phyloP scores from a whole-genome alignment of 106 monocot species.

The Apostasia shenzhenica region DNA sequence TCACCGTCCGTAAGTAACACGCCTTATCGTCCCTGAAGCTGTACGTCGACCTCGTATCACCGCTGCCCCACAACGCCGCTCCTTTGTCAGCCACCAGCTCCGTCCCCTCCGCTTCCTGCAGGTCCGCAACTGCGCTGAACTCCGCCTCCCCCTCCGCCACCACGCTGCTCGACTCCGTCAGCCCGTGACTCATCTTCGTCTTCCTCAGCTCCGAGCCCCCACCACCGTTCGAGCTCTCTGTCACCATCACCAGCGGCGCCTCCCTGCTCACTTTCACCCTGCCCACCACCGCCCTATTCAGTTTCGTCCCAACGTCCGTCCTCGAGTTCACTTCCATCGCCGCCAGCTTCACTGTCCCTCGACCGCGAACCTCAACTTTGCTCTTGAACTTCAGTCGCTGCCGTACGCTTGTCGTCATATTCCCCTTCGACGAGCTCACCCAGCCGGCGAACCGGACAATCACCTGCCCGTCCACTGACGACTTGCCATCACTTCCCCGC shows the following conservation, averaged over 20 bases:
- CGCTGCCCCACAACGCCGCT: constrained; percentile 9
- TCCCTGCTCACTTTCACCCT: constrained; percentile 14
- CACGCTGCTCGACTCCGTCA: constrained; percentile 21
- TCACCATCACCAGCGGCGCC: constrained; percentile 23
- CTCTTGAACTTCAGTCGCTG: constrained; percentile 40
- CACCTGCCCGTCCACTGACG: constrained; percentile 28
- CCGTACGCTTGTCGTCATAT: constrained; percentile 26
- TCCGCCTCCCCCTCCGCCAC: constrained; percentile 2
- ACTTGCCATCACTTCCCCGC: constrained; percentile 16
- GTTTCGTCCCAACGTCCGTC: constrained; percentile 3
- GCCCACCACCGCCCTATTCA: constrained; percentile 9
- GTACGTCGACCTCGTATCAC: constrained; percentile 11
- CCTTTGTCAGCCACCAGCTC: constrained; percentile 7
- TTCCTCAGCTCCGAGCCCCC: constrained; percentile 10
- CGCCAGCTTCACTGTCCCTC: constrained; percentile 24
- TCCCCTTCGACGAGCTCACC: constrained; percentile 47
- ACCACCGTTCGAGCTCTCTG: constrained; percentile 12
- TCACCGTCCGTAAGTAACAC: constrained; percentile 12
- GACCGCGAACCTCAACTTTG: constrained; percentile 16
- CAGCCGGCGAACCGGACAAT: constrained; percentile 31
- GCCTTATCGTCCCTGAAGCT: constrained; percentile 13
- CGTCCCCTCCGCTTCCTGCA: constrained; percentile 18
- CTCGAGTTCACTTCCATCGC: constrained; percentile 13
- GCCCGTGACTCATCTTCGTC: constrained; percentile 27
- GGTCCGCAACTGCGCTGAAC: constrained; percentile 11